phyloP scores from a whole-genome alignment of 1,139 yeast genomes.

The Scheffersomyces illinoinensis region DNA sequence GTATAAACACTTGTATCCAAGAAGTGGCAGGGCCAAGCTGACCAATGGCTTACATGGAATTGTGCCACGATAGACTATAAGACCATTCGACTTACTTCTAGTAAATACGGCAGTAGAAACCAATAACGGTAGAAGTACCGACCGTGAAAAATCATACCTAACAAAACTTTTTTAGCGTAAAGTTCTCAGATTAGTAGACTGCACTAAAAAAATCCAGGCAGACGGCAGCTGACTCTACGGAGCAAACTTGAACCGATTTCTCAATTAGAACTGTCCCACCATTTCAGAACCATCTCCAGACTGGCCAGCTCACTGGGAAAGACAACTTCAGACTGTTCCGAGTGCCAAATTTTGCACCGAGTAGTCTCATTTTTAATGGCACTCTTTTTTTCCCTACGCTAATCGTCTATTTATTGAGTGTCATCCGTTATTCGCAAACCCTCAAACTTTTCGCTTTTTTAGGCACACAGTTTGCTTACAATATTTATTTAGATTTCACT shows the following conservation, averaged over 20 bases:
- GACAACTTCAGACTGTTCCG: neutral
- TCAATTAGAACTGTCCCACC: neutral
- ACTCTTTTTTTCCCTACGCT: neutral
- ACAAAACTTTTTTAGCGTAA: neutral
- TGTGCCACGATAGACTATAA: neutral
- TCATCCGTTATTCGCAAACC: neutral
- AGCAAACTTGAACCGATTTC: neutral
- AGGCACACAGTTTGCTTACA: neutral
- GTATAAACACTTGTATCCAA: neutral
- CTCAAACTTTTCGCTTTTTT: neutral
- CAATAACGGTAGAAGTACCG: neutral
- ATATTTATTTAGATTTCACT: neutral
- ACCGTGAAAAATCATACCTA: neutral
- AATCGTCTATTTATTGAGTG: neutral
- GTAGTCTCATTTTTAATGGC: neutral
- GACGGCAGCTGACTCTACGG: neutral
- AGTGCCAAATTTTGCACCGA: neutral
- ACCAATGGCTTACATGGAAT: neutral
- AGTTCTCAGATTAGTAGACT: neutral
- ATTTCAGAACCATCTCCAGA: neutral
- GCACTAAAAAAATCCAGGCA: neutral
- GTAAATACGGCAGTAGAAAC: neutral
- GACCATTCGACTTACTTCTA: neutral
- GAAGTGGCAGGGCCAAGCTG: too few species aligned
- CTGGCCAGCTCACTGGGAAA: neutral